Evolutionary conservation across 2,329 filamentous ascomycete genomes (phyloP).

Genomic region (Monosporascus sp.): DNA sequence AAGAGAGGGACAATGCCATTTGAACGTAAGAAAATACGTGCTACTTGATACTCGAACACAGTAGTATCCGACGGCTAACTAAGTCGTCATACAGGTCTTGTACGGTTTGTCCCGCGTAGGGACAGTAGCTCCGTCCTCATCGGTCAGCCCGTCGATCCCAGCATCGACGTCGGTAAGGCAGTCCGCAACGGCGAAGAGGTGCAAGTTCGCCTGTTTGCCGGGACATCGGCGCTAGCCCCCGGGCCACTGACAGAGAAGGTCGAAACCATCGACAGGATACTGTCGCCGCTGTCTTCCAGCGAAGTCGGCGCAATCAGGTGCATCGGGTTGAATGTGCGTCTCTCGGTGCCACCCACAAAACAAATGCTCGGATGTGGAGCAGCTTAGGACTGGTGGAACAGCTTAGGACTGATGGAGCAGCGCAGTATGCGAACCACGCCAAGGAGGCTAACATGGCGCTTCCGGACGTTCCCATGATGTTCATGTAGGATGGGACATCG

Average conservation of each 20-base stretch:
- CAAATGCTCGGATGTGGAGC: neutral
- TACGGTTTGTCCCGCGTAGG: constrained; percentile 52
- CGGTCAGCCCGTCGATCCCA: constrained; percentile 47
- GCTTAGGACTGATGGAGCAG: neutral
- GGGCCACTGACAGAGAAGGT: constrained; percentile 41
- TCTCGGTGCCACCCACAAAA: neutral
- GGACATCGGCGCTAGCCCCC: constrained; percentile 49
- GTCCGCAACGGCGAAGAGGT: constrained; percentile 52
- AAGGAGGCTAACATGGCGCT: constrained; percentile 46
- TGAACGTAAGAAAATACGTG: constrained; percentile 2
- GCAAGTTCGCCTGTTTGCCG: constrained; percentile 49
- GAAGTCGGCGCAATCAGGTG: constrained; percentile 54
- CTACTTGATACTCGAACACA: neutral
- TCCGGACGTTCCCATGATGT: constrained; percentile 50
- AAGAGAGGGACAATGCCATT: constrained; percentile 5
- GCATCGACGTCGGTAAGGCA: constrained; percentile 52
- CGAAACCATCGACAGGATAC: constrained; percentile 39
- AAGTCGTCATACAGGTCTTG: constrained; percentile 33
- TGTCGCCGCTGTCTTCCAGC: constrained; percentile 42
- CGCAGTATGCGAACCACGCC: constrained; percentile 30
- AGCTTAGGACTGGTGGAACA: neutral
- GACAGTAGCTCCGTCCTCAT: constrained; percentile 36
- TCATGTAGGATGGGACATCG: constrained; percentile 33
- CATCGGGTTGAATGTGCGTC: constrained; percentile 48
- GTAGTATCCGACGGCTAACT: neutral